Evolutionary conservation across 192 early-diverging fungal genomes (phyloP).

Genomic region (Mycoemilia scoparia): DNA sequence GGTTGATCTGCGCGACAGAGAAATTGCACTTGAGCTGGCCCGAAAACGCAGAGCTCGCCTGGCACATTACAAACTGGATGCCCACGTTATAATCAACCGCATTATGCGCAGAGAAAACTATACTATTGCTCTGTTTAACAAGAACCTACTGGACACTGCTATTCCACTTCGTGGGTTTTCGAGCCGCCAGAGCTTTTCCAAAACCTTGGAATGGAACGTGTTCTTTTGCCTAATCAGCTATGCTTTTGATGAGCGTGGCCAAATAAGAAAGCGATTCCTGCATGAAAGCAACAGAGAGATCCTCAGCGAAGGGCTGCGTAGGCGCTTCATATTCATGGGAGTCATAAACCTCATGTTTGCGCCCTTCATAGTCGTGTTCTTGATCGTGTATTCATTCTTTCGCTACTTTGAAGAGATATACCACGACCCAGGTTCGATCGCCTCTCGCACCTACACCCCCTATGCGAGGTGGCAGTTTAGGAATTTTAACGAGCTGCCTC

Average conservation of each 20-base stretch:
- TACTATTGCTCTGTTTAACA: constrained; percentile 86
- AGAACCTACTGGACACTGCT: constrained; percentile 65
- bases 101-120: constrained; percentile 98
- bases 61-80: constrained; percentile 36
- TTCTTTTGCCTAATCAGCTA: constrained; percentile 67
- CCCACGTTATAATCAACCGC: constrained; percentile 67
- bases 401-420: constrained; percentile 76
- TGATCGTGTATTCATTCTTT: constrained; percentile 75
- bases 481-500: constrained; percentile 95
- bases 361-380: constrained; percentile 70
- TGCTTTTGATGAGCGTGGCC: constrained; percentile 78
- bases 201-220: constrained; percentile 83
- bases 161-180: constrained; percentile 40
- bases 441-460: constrained; percentile 64
- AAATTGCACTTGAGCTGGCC: constrained; percentile 25
- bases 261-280: constrained; percentile 62
- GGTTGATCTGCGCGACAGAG: constrained; percentile 47
- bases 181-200: constrained; percentile 51
- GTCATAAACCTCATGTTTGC: constrained; percentile 66
- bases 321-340: constrained; percentile 78
- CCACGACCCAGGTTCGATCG: constrained; percentile 64
- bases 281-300: constrained; percentile 45
- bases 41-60: constrained; percentile 28
- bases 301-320: constrained; percentile 44
- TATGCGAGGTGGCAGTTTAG: constrained; percentile 86